Evolutionary conservation across 2,329 filamentous ascomycete genomes (phyloP).

Genomic region (Capronia coronata): DNA sequence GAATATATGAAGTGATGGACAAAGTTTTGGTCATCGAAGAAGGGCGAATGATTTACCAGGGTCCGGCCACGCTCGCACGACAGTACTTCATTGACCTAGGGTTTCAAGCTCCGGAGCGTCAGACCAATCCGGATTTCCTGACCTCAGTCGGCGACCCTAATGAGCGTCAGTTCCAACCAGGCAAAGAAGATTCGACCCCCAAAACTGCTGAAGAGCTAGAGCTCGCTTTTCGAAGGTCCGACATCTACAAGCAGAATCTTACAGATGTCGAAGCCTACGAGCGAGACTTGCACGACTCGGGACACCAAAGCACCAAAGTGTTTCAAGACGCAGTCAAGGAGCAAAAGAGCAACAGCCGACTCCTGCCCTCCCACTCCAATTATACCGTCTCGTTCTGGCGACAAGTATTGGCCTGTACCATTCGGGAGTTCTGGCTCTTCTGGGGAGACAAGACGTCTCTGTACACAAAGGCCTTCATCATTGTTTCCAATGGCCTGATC

Average conservation of each 20-base stretch:
- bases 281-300: too few relatives aligned
- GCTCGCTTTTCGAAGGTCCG: slow-evolving; percentile 45
- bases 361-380: too few relatives aligned
- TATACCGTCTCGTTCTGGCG: slow-evolving; percentile 48
- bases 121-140: slow-evolving; percentile 70
- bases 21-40: slow-evolving; percentile 62
- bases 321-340: slow-evolving; percentile 35
- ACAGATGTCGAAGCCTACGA: slow-evolving; percentile 47
- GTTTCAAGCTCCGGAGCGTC: slow-evolving; percentile 63
- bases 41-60: slow-evolving; percentile 69
- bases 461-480: slow-evolving; percentile 42
- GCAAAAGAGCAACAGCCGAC: slow-evolving; percentile 45
- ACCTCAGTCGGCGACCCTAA: slow-evolving; percentile 59
- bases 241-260: slow-evolving; percentile 40
- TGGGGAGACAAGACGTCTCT: slow-evolving; percentile 48
- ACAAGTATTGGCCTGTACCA: slow-evolving; percentile 50
- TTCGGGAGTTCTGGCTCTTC: slow-evolving; percentile 49
- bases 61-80: slow-evolving; percentile 56
- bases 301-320: too few relatives aligned
- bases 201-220: slow-evolving; percentile 52
- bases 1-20: slow-evolving; percentile 54
- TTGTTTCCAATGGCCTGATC: slow-evolving; percentile 51
- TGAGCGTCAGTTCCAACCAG: slow-evolving; percentile 51
- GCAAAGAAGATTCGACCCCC: slow-evolving; percentile 53
- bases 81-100: slow-evolving; percentile 65